Percentiles rank a stretch among this genome's conserved stretches.
These are phyloP conservation scores for Apiosordaria backusii DNA, from an alignment of 495 filamentous ascomycete species.

Conservation along the genomic window DNA sequence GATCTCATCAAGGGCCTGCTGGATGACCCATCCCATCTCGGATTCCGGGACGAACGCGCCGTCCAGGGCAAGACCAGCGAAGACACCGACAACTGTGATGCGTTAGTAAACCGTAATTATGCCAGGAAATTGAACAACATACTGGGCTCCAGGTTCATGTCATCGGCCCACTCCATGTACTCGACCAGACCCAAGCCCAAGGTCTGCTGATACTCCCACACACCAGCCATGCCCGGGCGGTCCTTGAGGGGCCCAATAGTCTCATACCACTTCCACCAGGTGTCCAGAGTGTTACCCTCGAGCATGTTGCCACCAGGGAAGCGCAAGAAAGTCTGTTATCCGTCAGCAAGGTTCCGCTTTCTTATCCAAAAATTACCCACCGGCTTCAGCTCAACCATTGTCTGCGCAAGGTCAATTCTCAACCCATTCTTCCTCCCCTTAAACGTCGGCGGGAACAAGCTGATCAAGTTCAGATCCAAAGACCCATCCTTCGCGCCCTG, in stretches of 20 bases:
- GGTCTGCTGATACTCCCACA: constrained; percentile 61
- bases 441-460: constrained; percentile 65
- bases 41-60: constrained; percentile 41
- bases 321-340: constrained; percentile 48
- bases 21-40: constrained; percentile 45
- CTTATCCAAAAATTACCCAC: constrained; percentile 3
- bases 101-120: not conserved
- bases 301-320: constrained; percentile 68
- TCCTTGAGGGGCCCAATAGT: constrained; percentile 62
- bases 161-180: constrained; percentile 64
- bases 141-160: constrained; percentile 55
- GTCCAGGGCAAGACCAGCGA: constrained; percentile 61
- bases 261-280: constrained; percentile 65
- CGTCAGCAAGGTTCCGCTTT: not conserved
- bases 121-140: constrained; percentile 6
- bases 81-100: constrained; percentile 40
- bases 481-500: constrained; percentile 40
- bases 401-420: constrained; percentile 55
- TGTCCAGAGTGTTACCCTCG: constrained; percentile 51
- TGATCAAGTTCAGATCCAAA: constrained; percentile 63
- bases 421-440: constrained; percentile 61
- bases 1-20: constrained; percentile 63
- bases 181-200: constrained; percentile 61
- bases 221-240: constrained; percentile 57
- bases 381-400: constrained; percentile 51